Conservation (phyloP, 176 grass and related monocot species). For the Alopecurus myosuroides region DNA sequence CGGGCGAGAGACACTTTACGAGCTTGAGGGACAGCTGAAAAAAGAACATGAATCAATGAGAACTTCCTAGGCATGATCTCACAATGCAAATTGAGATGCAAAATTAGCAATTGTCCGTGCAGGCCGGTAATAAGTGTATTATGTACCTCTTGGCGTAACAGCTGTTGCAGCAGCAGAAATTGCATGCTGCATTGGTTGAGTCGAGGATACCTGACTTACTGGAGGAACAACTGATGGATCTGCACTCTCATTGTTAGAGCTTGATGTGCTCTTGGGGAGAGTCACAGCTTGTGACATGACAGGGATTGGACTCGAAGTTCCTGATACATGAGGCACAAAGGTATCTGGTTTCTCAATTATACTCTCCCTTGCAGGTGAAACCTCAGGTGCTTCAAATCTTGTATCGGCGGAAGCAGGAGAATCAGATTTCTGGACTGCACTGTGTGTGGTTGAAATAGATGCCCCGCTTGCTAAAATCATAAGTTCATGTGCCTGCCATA, state of each 20-base stretch:
- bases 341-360: constrained; percentile 19
- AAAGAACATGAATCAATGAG: not conserved
- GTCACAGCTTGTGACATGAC: constrained; percentile 20
- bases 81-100: not conserved
- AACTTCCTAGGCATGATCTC: not conserved
- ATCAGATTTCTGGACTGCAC: constrained; percentile 7
- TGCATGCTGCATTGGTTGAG: constrained; percentile 20
- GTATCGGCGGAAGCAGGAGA: not conserved
- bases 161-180: constrained; percentile 9
- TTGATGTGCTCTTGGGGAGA: constrained; percentile 31
- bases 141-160: constrained; percentile 69
- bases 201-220: constrained; percentile 17
- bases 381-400: constrained; percentile 34
- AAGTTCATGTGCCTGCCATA: constrained; percentile 60
- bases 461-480: constrained; percentile 69
- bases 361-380: constrained; percentile 36
- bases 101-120: not conserved
- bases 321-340: constrained; percentile 17
- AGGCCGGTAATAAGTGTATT: not conserved
- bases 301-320: constrained; percentile 31
- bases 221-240: constrained; percentile 15
- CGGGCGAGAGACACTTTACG: constrained; percentile 81
- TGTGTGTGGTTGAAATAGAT: constrained; percentile 29
- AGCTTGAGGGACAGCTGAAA: constrained; percentile 89
- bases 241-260: constrained; percentile 36